Percentiles rank a stretch among this genome's conserved stretches.
phyloP scores from a whole-genome alignment of 2,329 filamentous ascomycete genomes.

The Pezicula neosporulosa region DNA sequence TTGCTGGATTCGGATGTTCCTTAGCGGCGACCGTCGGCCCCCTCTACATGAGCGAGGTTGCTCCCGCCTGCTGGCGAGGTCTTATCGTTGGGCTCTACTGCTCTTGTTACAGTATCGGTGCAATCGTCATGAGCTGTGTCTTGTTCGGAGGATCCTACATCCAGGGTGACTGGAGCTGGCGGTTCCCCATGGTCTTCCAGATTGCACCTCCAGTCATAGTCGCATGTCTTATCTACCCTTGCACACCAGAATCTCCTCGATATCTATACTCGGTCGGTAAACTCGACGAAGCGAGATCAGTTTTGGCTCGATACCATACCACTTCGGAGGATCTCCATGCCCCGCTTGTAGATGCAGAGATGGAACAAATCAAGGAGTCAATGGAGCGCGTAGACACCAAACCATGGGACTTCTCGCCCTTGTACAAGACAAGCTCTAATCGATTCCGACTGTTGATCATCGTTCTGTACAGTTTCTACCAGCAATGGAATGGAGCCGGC shows the following conservation, averaged over 20 bases:
- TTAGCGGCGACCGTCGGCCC: slow-evolving; percentile 1
- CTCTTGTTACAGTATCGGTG: not conserved
- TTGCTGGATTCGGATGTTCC: slow-evolving; percentile 1
- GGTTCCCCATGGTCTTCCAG: slow-evolving; percentile 2
- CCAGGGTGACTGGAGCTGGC: slow-evolving; percentile 2
- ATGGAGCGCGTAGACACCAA: not conserved
- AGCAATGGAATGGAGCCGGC: not conserved
- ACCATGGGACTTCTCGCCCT: slow-evolving; percentile 1
- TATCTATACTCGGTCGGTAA: not conserved
- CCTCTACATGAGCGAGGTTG: not conserved
- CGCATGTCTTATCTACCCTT: not conserved
- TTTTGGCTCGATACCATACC: slow-evolving; percentile 1
- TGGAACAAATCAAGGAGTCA: slow-evolving; percentile 2
- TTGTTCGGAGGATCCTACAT: slow-evolving; percentile 2
- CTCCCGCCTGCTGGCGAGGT: not conserved
- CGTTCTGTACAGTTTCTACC: not conserved
- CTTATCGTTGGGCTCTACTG: not conserved
- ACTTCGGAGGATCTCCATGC: not conserved
- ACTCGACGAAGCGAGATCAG: not conserved
- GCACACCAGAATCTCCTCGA: slow-evolving; percentile 5
- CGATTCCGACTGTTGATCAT: not conserved
- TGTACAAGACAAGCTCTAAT: slow-evolving; percentile 2
- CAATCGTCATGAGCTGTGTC: not conserved
- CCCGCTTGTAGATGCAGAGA: not conserved
- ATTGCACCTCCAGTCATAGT: not conserved